A percentile compares a stretch with the other conserved stretches of the same genome.
Conservation (phyloP, 169 alveolate species). For the Eimeria sp. region DNA sequence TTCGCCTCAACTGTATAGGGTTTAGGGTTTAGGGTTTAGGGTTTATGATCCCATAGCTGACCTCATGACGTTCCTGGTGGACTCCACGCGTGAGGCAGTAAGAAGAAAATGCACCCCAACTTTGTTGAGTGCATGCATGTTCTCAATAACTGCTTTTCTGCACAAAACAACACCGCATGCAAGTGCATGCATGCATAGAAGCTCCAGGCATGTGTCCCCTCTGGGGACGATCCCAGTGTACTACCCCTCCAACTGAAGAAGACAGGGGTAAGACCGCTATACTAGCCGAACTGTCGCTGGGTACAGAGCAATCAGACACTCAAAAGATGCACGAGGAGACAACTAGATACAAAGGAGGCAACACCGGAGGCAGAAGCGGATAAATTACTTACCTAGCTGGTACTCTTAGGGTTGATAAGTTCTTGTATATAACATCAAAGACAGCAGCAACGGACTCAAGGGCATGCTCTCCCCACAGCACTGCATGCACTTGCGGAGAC, state of each 20-base stretch:
- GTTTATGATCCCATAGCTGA: neutral
- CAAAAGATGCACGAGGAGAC: neutral
- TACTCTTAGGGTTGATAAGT: neutral
- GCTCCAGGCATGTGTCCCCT: neutral
- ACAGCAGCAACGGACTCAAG: neutral
- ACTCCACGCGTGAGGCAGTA: conserved; percentile 26
- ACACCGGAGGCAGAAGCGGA: neutral
- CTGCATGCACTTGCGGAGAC: conserved; percentile 2
- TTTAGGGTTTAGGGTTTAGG: conserved; percentile 48
- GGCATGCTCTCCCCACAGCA: conserved; percentile 35
- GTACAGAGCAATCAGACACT: neutral
- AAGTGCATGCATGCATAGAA: neutral
- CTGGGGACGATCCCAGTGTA: too few relatives aligned
- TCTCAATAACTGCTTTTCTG: conserved; percentile 34
- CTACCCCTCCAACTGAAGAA: too few relatives aligned
- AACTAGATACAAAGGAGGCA: neutral
- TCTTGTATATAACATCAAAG: neutral
- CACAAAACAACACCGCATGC: too few relatives aligned
- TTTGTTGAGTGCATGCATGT: conserved; percentile 27
- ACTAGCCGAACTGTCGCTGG: too few relatives aligned
- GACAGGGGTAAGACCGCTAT: too few relatives aligned
- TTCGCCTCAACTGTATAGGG: neutral
- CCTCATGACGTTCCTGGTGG: conserved; percentile 40
- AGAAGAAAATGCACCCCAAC: conserved; percentile 25
- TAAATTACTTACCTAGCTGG: neutral